A percentile compares a stretch with the other conserved stretches of the same genome.
These are phyloP conservation scores for Calonectria naviculata DNA, from an alignment of 2,329 filamentous ascomycete genomes.

Conservation along the genomic window DNA sequence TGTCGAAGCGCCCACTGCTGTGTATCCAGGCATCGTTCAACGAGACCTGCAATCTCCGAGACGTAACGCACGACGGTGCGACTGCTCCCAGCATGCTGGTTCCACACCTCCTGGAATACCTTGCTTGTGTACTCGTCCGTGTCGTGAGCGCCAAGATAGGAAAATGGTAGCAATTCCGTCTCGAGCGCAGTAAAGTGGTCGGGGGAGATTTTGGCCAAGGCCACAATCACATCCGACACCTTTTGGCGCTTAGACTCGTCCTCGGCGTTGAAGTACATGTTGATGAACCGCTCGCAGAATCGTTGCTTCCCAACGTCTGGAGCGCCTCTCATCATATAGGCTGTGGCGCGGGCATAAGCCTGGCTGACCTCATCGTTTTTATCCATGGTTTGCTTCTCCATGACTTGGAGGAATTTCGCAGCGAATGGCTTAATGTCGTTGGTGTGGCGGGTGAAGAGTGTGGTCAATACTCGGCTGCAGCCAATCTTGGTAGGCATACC, in stretches of 20 bases:
- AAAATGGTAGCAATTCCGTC: conserved; percentile 81
- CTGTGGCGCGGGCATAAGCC: conserved; percentile 86
- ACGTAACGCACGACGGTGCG: conserved; percentile 87
- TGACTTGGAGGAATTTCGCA: conserved; percentile 78
- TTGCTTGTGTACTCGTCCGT: conserved; percentile 82
- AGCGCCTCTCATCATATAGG: conserved; percentile 79
- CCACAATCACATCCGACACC: conserved; percentile 84
- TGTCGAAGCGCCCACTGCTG: conserved; percentile 93
- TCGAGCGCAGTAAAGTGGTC: conserved; percentile 88
- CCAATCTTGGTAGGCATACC: conserved; percentile 96
- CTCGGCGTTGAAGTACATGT: conserved; percentile 84
- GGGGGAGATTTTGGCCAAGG: conserved; percentile 86
- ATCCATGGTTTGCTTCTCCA: conserved; percentile 87
- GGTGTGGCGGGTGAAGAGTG: conserved; percentile 83
- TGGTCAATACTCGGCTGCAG: conserved; percentile 85
- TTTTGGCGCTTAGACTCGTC: conserved; percentile 80
- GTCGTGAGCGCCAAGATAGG: conserved; percentile 90
- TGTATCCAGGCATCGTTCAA: conserved; percentile 76
- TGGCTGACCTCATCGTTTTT: conserved; percentile 94
- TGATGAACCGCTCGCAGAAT: conserved; percentile 66
- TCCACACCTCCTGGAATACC: conserved; percentile 88
- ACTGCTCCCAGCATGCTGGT: conserved; percentile 87
- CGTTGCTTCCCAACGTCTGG: conserved; percentile 60
- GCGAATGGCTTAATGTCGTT: conserved; percentile 81
- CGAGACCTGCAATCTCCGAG: conserved; percentile 80